phyloP scores from a whole-genome alignment of 331 rosid species.

The Cydonia oblonga region DNA sequence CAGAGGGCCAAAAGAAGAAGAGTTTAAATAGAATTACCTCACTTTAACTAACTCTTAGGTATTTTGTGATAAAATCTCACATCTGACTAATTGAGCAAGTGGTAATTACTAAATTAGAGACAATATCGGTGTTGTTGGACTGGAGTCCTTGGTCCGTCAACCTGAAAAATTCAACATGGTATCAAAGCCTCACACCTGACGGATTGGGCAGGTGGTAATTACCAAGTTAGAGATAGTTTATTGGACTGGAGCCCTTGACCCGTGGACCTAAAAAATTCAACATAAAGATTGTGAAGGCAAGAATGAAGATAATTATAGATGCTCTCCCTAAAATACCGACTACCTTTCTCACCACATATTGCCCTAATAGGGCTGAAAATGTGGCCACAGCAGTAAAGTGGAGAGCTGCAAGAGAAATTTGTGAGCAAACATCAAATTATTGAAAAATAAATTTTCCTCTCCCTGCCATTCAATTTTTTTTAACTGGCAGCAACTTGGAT shows the following conservation, averaged over 20 bases:
- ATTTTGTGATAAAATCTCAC: too few species aligned
- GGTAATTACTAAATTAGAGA: too few species aligned
- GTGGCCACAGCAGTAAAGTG: constrained; percentile 14
- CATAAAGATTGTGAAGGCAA: constrained; percentile 12
- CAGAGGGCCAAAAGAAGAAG: too few species aligned
- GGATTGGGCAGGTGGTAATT: too few species aligned
- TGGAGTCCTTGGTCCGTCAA: too few species aligned
- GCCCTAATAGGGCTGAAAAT: constrained; percentile 25
- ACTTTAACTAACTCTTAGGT: accelerated
- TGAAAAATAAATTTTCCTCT: not conserved
- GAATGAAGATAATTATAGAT: constrained; percentile 27
- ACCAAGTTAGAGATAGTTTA: too few species aligned
- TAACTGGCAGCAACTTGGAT: not conserved
- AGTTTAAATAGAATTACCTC: too few species aligned
- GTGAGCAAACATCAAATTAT: not conserved
- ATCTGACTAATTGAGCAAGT: accelerated
- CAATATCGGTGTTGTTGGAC: too few species aligned
- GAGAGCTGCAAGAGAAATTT: constrained; percentile 16
- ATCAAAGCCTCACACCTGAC: accelerated
- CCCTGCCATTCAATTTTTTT: not conserved
- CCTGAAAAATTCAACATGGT: too few species aligned
- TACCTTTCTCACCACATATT: constrained; percentile 21
- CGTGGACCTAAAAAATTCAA: too few species aligned
- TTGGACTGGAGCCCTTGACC: too few species aligned
- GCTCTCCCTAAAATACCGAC: constrained; percentile 23